phyloP scores from a whole-genome alignment of 345 rosid species.

The Pelargonium nanum region DNA sequence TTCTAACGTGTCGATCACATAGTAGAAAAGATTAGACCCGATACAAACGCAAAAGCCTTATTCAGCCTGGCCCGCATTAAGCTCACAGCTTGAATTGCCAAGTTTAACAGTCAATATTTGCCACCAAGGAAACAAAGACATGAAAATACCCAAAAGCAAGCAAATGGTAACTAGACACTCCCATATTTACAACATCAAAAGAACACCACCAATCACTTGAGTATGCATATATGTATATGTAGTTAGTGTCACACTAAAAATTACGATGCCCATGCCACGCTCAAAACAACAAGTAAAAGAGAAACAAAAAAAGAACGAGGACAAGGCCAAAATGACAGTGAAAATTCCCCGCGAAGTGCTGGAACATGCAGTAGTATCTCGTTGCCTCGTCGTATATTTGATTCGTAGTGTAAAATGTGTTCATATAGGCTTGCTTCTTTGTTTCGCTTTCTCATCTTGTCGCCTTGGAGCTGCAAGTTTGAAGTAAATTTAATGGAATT shows the following conservation, averaged over 20 bases:
- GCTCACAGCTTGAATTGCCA: no score
- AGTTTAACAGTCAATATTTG: no score
- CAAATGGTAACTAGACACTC: not conserved
- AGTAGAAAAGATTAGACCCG: no score
- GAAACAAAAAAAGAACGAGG: no score
- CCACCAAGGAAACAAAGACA: no score
- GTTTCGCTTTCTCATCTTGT: constrained; percentile 20
- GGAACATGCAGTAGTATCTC: no score
- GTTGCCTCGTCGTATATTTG: not conserved
- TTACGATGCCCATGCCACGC: constrained; percentile 11
- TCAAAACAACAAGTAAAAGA: no score
- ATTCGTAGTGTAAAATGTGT: not conserved
- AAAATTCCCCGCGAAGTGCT: constrained; percentile 8
- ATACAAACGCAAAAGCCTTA: no score
- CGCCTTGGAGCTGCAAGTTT: constrained; percentile 27
- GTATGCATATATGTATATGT: constrained; percentile 13
- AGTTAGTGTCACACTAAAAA: constrained; percentile 8
- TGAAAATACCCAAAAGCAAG: no score
- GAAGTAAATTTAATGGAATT: no score
- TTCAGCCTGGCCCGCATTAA: no score
- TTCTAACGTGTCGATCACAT: no score
- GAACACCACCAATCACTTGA: constrained; percentile 7
- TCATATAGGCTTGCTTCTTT: constrained; percentile 22
- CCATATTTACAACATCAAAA: constrained; percentile 20
- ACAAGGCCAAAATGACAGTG: constrained; percentile 11